Evolutionary conservation across 495 filamentous ascomycete genomes (phyloP).

Genomic region (Hyaloscypha finlandica): DNA sequence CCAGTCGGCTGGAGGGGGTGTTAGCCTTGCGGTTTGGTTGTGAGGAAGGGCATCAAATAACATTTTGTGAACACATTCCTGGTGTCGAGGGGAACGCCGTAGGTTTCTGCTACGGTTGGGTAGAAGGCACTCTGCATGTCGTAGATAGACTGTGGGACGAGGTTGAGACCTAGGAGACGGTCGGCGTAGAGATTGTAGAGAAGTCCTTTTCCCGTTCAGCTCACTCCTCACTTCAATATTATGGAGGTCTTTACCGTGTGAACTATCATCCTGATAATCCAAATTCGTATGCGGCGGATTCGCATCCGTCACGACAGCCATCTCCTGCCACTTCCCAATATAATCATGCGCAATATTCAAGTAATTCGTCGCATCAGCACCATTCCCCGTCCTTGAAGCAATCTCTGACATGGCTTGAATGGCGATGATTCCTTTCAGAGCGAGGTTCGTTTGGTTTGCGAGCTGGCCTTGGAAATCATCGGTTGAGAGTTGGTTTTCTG

Average conservation of each 20-base stretch:
- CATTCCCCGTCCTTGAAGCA: slow-evolving; percentile 60
- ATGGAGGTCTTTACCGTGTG: slow-evolving; percentile 43
- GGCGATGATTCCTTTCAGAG: slow-evolving; percentile 92
- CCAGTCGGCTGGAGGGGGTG: slow-evolving; percentile 60
- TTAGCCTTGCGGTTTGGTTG: neutral
- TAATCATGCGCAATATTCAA: slow-evolving; percentile 70
- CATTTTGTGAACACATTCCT: slow-evolving; percentile 80
- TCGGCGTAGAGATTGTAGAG: slow-evolving; percentile 91
- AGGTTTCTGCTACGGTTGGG: slow-evolving; percentile 67
- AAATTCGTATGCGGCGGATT: slow-evolving; percentile 73
- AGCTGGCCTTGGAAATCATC: slow-evolving; percentile 93
- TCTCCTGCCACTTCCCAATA: slow-evolving; percentile 72
- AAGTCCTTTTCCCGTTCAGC: slow-evolving; percentile 61
- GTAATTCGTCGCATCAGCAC: slow-evolving; percentile 62
- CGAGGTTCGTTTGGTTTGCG: slow-evolving; percentile 90
- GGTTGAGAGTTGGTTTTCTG: slow-evolving; percentile 83
- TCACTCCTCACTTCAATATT: neutral
- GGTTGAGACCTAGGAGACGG: slow-evolving; percentile 67
- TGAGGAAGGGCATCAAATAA: neutral
- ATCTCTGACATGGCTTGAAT: slow-evolving; percentile 89
- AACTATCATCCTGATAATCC: slow-evolving; percentile 43
- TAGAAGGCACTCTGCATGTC: slow-evolving; percentile 81
- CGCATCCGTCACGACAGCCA: slow-evolving; percentile 70
- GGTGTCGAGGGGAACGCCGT: slow-evolving; percentile 82
- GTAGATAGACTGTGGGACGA: slow-evolving; percentile 73